A percentile compares a stretch with the other conserved stretches of the same genome.
Evolutionary conservation across 441 rosid species (phyloP).

Genomic region (Syzygium malaccense): DNA sequence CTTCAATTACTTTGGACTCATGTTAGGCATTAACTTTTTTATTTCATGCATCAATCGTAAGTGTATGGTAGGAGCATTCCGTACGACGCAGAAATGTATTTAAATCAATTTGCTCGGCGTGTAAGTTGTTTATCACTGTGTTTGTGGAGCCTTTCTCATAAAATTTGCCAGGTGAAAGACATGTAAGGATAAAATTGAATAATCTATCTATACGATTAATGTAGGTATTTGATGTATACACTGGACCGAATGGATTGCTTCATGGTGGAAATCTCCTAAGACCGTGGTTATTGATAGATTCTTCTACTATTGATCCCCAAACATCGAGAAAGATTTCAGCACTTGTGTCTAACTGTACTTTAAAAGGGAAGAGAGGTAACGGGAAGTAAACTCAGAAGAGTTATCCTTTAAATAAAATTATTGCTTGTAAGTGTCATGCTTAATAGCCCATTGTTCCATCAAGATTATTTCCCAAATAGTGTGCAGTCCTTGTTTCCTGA

Average conservation of each 20-base stretch:
- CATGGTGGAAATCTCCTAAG: slow-evolving; percentile 42
- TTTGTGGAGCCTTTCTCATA: background rate
- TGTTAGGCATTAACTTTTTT: background rate
- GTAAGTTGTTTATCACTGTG: background rate
- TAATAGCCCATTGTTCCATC: background rate
- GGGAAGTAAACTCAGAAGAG: background rate
- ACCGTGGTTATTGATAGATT: slow-evolving; percentile 71
- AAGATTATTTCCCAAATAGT: background rate
- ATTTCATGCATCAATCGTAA: background rate
- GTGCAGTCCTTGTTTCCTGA: background rate
- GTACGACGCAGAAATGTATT: background rate
- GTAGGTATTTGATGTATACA: slow-evolving; percentile 83
- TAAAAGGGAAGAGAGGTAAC: slow-evolving; percentile 57
- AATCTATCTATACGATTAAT: background rate
- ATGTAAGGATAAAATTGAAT: background rate
- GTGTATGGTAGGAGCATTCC: background rate
- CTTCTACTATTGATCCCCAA: slow-evolving; percentile 88
- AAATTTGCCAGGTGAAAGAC: background rate
- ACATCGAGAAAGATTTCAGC: slow-evolving; percentile 65
- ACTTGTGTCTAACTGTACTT: slow-evolving; percentile 42
- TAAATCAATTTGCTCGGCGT: background rate
- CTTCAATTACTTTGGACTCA: background rate
- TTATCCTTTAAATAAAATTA: slow-evolving; percentile 1
- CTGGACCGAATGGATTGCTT: slow-evolving; percentile 71
- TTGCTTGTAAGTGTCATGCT: background rate